A percentile compares a stretch with the other conserved stretches of the same genome.
Evolutionary conservation across 306 rosid species (phyloP).

Genomic region (Heteromeles arbutifolia): DNA sequence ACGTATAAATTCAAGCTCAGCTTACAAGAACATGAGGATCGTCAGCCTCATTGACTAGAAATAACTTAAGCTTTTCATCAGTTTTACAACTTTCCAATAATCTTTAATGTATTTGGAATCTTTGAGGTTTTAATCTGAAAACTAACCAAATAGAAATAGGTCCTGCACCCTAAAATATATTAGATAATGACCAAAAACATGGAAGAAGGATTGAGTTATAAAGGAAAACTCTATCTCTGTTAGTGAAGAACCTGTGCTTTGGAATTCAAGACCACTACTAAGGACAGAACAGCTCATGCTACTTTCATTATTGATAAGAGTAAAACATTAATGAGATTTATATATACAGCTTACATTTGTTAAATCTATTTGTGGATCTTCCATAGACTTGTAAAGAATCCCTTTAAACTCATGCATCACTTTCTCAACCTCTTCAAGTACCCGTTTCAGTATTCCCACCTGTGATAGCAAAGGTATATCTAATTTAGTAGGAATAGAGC

Average conservation of each 20-base stretch:
- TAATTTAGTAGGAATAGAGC: not conserved
- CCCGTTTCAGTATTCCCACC: conserved; percentile 95
- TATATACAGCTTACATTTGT: conserved; percentile 63
- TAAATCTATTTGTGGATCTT: conserved; percentile 84
- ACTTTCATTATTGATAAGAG: not conserved
- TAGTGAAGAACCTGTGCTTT: not conserved
- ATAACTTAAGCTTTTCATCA: not conserved
- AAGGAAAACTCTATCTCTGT: not conserved
- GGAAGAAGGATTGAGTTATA: not conserved
- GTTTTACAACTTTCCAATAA: too few relatives aligned
- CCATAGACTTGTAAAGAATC: conserved; percentile 90
- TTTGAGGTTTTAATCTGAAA: not conserved
- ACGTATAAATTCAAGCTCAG: not conserved
- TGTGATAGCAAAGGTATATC: conserved; percentile 25
- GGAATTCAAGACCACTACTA: not conserved
- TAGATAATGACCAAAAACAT: not conserved
- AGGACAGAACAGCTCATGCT: not conserved
- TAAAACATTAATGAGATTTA: not conserved
- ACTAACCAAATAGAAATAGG: not conserved
- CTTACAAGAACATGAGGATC: not conserved
- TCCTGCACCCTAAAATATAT: not conserved
- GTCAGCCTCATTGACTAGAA: not conserved
- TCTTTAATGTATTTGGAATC: not conserved
- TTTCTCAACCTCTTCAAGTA: conserved; percentile 98
- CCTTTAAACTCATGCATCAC: conserved; percentile 95